A percentile compares a stretch with the other conserved stretches of the same genome.
Evolutionary conservation across 2,329 filamentous ascomycete species (phyloP).

Genomic region (Colletotrichum simmondsii): DNA sequence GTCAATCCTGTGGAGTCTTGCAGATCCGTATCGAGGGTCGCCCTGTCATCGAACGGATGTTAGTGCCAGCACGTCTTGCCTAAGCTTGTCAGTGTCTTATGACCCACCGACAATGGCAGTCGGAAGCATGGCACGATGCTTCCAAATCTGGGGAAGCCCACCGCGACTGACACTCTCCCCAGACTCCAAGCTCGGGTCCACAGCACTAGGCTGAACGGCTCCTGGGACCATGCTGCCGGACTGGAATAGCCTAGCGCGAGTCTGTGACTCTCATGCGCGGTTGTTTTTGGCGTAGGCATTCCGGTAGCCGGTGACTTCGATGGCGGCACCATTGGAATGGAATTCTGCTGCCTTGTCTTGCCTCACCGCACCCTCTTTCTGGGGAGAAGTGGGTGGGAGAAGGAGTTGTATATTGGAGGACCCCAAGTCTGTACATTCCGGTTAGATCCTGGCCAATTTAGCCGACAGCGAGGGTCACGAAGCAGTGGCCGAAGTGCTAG

Average conservation of each 20-base stretch:
- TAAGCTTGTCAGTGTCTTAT: neutral
- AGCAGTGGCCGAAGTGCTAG: neutral
- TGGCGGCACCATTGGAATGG: neutral
- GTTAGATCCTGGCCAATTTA: neutral
- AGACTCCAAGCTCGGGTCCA: neutral
- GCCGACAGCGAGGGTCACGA: neutral
- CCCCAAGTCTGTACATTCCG: neutral
- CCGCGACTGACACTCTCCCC: neutral
- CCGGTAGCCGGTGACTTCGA: neutral
- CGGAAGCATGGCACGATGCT: neutral
- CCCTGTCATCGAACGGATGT: constrained; percentile 4
- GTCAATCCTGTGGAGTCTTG: neutral
- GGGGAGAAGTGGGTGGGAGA: neutral
- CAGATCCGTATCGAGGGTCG: neutral
- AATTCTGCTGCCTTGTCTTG: neutral
- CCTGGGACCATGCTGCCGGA: neutral
- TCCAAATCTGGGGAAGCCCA: constrained; percentile 8
- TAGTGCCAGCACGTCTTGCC: neutral
- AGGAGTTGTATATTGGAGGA: neutral
- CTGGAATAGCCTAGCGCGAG: neutral
- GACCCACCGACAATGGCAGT: constrained; percentile 14
- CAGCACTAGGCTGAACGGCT: constrained; percentile 5
- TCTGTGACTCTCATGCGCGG: neutral
- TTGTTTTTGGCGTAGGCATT: neutral
- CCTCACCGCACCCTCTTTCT: neutral